A percentile compares a stretch with the other conserved stretches of the same genome.
phyloP scores from a whole-genome alignment of 441 rosid genomes.

The Hura crepitans region DNA sequence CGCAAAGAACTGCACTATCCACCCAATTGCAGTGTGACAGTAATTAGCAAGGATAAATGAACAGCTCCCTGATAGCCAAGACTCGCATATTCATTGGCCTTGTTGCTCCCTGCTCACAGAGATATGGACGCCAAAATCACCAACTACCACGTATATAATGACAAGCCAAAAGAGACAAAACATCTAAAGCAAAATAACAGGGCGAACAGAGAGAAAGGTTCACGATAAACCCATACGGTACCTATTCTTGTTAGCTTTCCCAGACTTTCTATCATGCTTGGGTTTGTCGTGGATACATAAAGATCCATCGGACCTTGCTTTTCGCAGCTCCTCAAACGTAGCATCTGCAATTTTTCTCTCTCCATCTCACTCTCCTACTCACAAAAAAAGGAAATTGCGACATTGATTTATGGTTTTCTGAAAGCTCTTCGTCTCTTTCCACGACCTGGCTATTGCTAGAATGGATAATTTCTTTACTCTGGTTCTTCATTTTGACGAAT shows the following conservation, averaged over 20 bases:
- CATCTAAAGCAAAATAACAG: conserved; percentile 1
- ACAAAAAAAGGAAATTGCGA: conserved; percentile 20
- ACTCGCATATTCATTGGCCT: conserved; percentile 24
- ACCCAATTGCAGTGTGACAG: not conserved
- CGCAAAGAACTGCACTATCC: not conserved
- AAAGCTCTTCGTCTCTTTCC: conserved; percentile 32
- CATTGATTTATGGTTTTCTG: conserved; percentile 3
- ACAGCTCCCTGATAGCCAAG: not conserved
- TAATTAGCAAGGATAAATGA: not conserved
- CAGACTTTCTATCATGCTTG: conserved; percentile 36
- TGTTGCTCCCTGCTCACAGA: conserved; percentile 39
- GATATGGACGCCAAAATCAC: conserved; percentile 12
- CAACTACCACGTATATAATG: conserved; percentile 7
- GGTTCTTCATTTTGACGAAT: not conserved
- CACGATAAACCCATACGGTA: conserved; percentile 1
- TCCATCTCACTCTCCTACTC: conserved; percentile 52
- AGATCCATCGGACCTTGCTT: conserved; percentile 63
- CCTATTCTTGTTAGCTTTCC: conserved; percentile 50
- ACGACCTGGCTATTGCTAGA: conserved; percentile 24
- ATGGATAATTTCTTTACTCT: not conserved
- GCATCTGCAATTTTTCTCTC: conserved; percentile 59
- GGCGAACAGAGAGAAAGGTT: not conserved
- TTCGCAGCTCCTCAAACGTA: conserved; percentile 77
- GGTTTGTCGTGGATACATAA: conserved; percentile 35
- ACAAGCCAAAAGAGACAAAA: not conserved